Conservation (phyloP, 441 rosid species). For the Pelargonium myrrhifolium region DNA sequence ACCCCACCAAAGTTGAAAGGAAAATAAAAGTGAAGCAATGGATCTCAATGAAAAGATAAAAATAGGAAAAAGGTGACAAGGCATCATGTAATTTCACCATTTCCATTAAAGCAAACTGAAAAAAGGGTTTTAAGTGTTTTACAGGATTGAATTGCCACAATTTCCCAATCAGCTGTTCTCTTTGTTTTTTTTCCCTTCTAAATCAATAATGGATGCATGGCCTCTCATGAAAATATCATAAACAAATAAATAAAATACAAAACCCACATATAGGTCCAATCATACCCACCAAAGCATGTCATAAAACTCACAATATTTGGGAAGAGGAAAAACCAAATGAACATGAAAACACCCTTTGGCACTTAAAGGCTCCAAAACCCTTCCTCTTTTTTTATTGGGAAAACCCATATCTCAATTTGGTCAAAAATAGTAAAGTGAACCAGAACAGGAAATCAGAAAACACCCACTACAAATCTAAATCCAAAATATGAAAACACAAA, state of each 20-base stretch:
- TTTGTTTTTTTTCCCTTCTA: not conserved
- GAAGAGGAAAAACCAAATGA: not conserved
- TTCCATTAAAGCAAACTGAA: slow-evolving; percentile 31
- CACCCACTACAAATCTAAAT: not conserved
- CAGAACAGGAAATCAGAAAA: not conserved
- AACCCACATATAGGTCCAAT: not conserved
- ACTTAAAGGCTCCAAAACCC: not conserved
- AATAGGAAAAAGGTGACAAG: not conserved
- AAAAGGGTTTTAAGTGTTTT: not conserved
- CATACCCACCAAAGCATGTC: not conserved
- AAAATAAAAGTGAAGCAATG: slow-evolving; percentile 20
- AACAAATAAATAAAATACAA: not conserved
- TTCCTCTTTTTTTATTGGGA: not conserved
- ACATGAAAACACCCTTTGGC: not conserved
- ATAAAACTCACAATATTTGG: not conserved
- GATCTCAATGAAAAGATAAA: slow-evolving; percentile 21
- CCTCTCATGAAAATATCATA: not conserved
- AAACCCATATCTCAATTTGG: not conserved
- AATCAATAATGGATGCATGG: slow-evolving; percentile 1
- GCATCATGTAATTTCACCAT: slow-evolving; percentile 22
- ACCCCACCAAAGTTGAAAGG: slow-evolving; percentile 17
- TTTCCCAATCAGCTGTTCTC: slow-evolving; percentile 3
- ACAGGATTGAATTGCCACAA: not conserved
- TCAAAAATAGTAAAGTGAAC: not conserved
- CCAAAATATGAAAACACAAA: not conserved